Percentiles rank a stretch among this genome's conserved stretches.
Conservation (phyloP, 2,329 filamentous ascomycete genomes). For the Aspergillus sp. region DNA sequence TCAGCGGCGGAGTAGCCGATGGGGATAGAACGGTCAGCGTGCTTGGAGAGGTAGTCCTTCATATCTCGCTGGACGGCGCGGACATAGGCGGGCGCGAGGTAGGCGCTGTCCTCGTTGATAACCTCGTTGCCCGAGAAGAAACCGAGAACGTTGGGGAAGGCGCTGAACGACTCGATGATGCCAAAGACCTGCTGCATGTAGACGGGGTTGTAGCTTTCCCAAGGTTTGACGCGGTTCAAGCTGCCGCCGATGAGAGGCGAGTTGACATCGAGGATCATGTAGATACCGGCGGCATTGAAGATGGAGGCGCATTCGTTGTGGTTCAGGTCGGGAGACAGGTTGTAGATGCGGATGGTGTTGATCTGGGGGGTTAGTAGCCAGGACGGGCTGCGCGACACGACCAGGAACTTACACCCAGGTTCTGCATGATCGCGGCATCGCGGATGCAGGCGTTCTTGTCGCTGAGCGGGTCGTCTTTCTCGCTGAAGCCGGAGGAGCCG, state of each 20-base stretch:
- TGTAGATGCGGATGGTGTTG: conserved; percentile 59
- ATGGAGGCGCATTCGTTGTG: conserved; percentile 55
- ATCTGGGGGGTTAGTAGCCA: conserved; percentile 25
- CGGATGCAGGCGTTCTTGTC: conserved; percentile 50
- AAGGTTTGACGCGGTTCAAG: conserved; percentile 47
- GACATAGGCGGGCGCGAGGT: conserved; percentile 49
- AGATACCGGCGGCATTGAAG: conserved; percentile 58
- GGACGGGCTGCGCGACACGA: background rate
- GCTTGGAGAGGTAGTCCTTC: conserved; percentile 57
- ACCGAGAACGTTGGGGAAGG: conserved; percentile 55
- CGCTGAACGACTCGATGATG: conserved; percentile 58
- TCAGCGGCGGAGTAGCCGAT: conserved; percentile 62
- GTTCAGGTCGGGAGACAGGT: conserved; percentile 49
- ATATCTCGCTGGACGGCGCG: conserved; percentile 56
- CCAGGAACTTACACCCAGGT: conserved; percentile 42
- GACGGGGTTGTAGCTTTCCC: conserved; percentile 44
- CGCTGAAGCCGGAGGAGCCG: conserved; percentile 49
- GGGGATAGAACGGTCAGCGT: conserved; percentile 49
- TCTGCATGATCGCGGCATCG: conserved; percentile 56
- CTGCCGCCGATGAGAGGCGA: conserved; percentile 48
- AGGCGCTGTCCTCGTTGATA: conserved; percentile 51
- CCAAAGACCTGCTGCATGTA: conserved; percentile 53
- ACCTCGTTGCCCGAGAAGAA: conserved; percentile 63
- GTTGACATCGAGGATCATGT: conserved; percentile 58
- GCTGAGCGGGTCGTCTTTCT: conserved; percentile 47